These are phyloP conservation scores for Ensete glaucum DNA, from an alignment of 176 grass and related monocot species.

Conservation along the genomic window DNA sequence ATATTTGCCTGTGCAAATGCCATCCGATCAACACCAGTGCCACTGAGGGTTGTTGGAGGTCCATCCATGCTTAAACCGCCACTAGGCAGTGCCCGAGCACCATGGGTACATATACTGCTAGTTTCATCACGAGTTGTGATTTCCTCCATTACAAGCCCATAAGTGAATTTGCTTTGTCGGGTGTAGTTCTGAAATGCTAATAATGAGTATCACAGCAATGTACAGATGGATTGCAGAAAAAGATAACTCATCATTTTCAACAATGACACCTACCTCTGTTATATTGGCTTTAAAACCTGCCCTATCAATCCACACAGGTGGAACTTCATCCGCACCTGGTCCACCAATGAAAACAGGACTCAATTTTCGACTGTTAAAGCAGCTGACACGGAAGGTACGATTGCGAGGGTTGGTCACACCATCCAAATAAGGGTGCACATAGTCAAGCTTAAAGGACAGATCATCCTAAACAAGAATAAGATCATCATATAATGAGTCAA, in stretches of 20 bases:
- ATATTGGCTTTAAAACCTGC: conserved; percentile 95
- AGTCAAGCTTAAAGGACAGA: conserved; percentile 90
- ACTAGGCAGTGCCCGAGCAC: conserved; percentile 62
- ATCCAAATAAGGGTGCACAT: conserved; percentile 89
- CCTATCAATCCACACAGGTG: conserved; percentile 93
- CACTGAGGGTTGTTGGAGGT: conserved; percentile 93
- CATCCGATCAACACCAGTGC: conserved; percentile 71
- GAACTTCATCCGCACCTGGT: conserved; percentile 81
- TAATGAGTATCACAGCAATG: not conserved
- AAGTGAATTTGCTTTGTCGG: conserved; percentile 92
- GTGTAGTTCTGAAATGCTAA: conserved; percentile 65
- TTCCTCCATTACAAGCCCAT: conserved; percentile 86
- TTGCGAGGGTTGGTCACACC: conserved; percentile 69
- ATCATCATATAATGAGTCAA: not conserved
- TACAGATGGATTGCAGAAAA: not conserved
- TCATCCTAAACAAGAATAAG: conserved; percentile 49
- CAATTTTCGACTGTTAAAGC: conserved; percentile 94
- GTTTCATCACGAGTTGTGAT: conserved; percentile 94
- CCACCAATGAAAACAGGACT: conserved; percentile 93
- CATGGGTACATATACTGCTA: conserved; percentile 82
- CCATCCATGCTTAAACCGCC: conserved; percentile 92
- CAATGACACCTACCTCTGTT: conserved; percentile 47
- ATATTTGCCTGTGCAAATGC: conserved; percentile 87
- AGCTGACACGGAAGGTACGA: conserved; percentile 93
- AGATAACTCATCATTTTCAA: not conserved